These are phyloP conservation scores for Citrus inodora DNA, from an alignment of 345 rosid species.

Conservation along the genomic window DNA sequence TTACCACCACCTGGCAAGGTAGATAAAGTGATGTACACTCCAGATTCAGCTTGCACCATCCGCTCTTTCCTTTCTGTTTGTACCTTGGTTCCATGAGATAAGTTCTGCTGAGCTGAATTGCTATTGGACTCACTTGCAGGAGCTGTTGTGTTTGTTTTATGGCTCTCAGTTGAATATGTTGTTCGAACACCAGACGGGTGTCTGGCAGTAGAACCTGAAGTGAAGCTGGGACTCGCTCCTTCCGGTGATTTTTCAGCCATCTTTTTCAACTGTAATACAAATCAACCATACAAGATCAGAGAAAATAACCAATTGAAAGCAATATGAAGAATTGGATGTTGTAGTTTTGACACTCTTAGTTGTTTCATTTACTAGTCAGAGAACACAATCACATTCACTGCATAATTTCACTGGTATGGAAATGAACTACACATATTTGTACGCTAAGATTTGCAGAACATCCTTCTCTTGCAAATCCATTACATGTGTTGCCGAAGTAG, in stretches of 20 bases:
- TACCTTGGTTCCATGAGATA: constrained; percentile 40
- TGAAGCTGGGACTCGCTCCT: too few relatives aligned
- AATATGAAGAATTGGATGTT: neutral
- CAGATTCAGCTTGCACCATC: constrained; percentile 76
- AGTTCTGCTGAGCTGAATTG: constrained; percentile 29
- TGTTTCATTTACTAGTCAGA: neutral
- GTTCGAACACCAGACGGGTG: constrained; percentile 14
- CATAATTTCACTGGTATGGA: neutral
- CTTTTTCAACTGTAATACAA: constrained; percentile 4
- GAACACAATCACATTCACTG: neutral
- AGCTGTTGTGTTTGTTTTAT: constrained; percentile 31
- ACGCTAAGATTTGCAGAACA: neutral
- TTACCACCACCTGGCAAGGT: constrained; percentile 59
- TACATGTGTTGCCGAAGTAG: neutral
- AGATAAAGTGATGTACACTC: constrained; percentile 66
- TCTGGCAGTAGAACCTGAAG: neutral
- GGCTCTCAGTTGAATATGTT: constrained; percentile 26
- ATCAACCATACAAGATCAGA: constrained; percentile 12
- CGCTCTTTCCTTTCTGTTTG: constrained; percentile 49
- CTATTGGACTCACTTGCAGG: constrained; percentile 34
- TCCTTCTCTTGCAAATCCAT: neutral
- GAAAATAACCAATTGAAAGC: neutral
- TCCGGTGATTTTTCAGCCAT: too few relatives aligned
- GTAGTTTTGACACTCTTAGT: neutral
- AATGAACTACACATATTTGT: neutral